Evolutionary conservation across 345 rosid species (phyloP).

Genomic region (Arabis alpina): DNA sequence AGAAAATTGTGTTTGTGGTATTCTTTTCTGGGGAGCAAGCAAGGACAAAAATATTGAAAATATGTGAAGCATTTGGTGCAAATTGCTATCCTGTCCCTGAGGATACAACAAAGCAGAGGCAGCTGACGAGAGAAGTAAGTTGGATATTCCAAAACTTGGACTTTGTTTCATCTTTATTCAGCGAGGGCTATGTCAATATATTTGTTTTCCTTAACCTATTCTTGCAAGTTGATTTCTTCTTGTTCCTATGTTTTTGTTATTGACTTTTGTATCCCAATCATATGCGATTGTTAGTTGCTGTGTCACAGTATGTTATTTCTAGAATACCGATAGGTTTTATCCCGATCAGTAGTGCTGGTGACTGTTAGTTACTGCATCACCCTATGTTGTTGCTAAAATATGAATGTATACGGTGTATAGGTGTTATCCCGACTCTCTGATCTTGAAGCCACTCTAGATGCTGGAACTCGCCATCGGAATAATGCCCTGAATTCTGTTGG

Average conservation of each 20-base stretch:
- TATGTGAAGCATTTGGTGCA: conserved; percentile 98
- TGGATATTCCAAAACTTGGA: conserved; percentile 16
- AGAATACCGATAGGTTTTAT: conserved; percentile 23
- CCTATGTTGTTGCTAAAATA: conserved; percentile 7
- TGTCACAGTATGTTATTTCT: conserved; percentile 21
- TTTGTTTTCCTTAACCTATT: not conserved
- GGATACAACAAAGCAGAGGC: conserved; percentile 84
- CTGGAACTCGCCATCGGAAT: conserved; percentile 84
- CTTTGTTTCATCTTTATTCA: not conserved
- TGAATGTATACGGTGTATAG: conserved; percentile 49
- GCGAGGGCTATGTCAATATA: conserved; percentile 8
- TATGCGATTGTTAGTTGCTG: conserved; percentile 7
- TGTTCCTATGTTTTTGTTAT: conserved; percentile 20
- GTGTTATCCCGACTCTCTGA: conserved; percentile 89
- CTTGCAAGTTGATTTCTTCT: conserved; percentile 17
- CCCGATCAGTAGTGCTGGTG: conserved; percentile 21
- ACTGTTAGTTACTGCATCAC: conserved; percentile 20
- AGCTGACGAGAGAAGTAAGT: conserved; percentile 90
- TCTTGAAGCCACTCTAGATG: conserved; percentile 88
- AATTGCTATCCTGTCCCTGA: conserved; percentile 96
- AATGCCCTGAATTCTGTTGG: conserved; percentile 73
- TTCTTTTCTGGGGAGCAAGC: conserved; percentile 99
- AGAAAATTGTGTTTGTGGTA: conserved; percentile 85
- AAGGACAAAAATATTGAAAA: conserved; percentile 76
- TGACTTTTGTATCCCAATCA: conserved; percentile 14